These are phyloP conservation scores for Suillus fuscotomentosus DNA, from an alignment of 768 basidiomycete species.

Conservation along the genomic window DNA sequence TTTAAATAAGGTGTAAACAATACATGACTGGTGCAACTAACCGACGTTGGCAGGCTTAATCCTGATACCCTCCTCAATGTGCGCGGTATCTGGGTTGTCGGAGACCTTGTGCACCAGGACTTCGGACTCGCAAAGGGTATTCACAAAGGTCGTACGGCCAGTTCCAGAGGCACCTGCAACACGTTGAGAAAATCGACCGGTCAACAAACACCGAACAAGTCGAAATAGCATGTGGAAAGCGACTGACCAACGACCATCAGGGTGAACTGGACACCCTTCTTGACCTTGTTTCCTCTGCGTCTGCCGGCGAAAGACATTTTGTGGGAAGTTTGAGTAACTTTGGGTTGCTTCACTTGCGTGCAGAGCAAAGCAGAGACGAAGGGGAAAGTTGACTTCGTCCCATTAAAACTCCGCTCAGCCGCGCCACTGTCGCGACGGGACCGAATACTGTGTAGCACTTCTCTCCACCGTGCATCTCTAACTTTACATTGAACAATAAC, in stretches of 20 bases:
- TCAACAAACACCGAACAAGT: slow-evolving; percentile 19
- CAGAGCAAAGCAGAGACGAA: slow-evolving; percentile 29
- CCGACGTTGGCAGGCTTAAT: slow-evolving; percentile 96
- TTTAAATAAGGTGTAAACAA: background rate
- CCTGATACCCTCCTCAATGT: slow-evolving; percentile 90
- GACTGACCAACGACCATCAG: slow-evolving; percentile 94
- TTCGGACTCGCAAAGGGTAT: slow-evolving; percentile 97
- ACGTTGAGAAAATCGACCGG: slow-evolving; percentile 7
- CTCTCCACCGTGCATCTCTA: background rate
- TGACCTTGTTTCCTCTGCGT: slow-evolving; percentile 91
- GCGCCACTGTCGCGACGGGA: slow-evolving; percentile 33
- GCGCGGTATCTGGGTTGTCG: slow-evolving; percentile 84
- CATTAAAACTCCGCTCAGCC: slow-evolving; percentile 32
- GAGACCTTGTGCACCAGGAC: slow-evolving; percentile 86
- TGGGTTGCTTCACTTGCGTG: slow-evolving; percentile 24
- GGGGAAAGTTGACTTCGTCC: slow-evolving; percentile 27
- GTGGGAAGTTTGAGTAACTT: slow-evolving; percentile 16
- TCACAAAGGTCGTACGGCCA: slow-evolving; percentile 97
- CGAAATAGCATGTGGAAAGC: background rate
- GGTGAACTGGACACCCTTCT: slow-evolving; percentile 98
- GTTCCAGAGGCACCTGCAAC: slow-evolving; percentile 90
- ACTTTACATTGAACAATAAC: background rate
- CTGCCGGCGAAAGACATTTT: slow-evolving; percentile 84
- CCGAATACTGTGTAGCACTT: background rate
- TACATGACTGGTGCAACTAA: slow-evolving; percentile 26